These are phyloP conservation scores for Penicillium simplicissimum DNA, from an alignment of 495 filamentous ascomycete genomes.

Conservation along the genomic window DNA sequence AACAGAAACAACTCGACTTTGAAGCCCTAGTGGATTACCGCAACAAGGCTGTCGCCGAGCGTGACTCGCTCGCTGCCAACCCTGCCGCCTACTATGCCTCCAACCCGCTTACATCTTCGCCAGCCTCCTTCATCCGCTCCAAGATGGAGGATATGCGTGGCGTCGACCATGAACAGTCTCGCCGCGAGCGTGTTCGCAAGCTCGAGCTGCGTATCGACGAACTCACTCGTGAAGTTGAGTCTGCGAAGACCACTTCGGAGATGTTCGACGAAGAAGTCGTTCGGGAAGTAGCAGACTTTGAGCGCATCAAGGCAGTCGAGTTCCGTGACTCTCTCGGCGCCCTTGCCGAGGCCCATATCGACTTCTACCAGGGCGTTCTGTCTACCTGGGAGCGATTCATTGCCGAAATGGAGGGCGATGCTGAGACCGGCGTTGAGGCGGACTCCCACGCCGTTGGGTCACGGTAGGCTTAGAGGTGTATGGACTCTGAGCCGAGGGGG, in stretches of 20 bases:
- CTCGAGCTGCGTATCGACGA: conserved; percentile 89
- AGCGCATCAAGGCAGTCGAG: conserved; percentile 91
- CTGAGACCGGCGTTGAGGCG: conserved; percentile 24
- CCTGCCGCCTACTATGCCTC: conserved; percentile 60
- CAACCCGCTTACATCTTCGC: conserved; percentile 60
- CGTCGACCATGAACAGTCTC: conserved; percentile 91
- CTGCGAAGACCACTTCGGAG: conserved; percentile 77
- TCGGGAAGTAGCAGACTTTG: conserved; percentile 88
- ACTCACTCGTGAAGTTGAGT: conserved; percentile 83
- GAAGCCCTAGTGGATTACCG: conserved; percentile 96
- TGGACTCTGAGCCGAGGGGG: neutral
- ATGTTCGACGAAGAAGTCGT: conserved; percentile 94
- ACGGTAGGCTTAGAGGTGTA: conserved; percentile 1
- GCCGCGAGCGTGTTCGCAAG: conserved; percentile 82
- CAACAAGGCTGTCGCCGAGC: conserved; percentile 82
- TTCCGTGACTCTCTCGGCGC: conserved; percentile 83
- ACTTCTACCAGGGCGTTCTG: conserved; percentile 77
- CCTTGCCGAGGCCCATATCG: conserved; percentile 81
- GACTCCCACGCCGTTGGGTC: conserved; percentile 17
- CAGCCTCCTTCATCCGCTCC: conserved; percentile 85
- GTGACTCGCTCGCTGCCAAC: conserved; percentile 72
- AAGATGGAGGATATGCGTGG: conserved; percentile 98
- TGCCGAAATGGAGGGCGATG: conserved; percentile 77
- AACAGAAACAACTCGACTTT: conserved; percentile 97
- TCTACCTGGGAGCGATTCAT: conserved; percentile 90